phyloP scores from a whole-genome alignment of 2,329 filamentous ascomycete genomes.

The Trichoderma oligosporum region DNA sequence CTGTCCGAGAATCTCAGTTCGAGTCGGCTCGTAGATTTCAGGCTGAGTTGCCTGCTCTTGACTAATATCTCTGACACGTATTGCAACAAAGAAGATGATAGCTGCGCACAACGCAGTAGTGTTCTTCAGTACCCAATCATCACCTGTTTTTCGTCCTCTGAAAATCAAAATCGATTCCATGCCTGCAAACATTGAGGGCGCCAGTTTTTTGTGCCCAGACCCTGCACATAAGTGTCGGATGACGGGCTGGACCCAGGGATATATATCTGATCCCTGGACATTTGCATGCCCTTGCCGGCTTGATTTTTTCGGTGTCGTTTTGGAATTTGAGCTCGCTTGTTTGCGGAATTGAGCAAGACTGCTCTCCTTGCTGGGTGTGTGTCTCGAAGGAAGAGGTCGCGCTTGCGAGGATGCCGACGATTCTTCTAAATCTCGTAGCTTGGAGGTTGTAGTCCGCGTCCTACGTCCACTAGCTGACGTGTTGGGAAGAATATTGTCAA shows the following conservation, averaged over 20 bases:
- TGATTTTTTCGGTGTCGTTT: slow-evolving; percentile 45
- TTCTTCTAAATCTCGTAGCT: slow-evolving; percentile 27
- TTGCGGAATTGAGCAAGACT: slow-evolving; percentile 44
- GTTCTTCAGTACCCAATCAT: slow-evolving; percentile 49
- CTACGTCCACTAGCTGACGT: slow-evolving; percentile 35
- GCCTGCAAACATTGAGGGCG: slow-evolving; percentile 71
- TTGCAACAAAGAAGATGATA: slow-evolving; percentile 57
- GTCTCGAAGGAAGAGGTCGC: slow-evolving; percentile 38
- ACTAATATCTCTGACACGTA: slow-evolving; percentile 44
- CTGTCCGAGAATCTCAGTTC: slow-evolving; percentile 45
- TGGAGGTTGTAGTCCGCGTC: slow-evolving; percentile 34
- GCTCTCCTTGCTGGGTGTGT: slow-evolving; percentile 46
- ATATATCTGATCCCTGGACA: slow-evolving; percentile 39
- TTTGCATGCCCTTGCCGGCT: slow-evolving; percentile 30
- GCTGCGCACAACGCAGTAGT: slow-evolving; percentile 55
- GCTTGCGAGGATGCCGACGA: slow-evolving; percentile 28
- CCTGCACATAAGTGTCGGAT: slow-evolving; percentile 61
- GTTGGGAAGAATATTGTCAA: slow-evolving; percentile 66
- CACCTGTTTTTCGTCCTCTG: slow-evolving; percentile 41
- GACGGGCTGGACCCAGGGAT: slow-evolving; percentile 65
- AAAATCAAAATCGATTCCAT: slow-evolving; percentile 55
- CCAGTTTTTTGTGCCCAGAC: slow-evolving; percentile 57
- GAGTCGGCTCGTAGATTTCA: slow-evolving; percentile 43
- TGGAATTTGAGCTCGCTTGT: slow-evolving; percentile 25
- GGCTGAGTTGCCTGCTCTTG: slow-evolving; percentile 39